Percentiles rank a stretch among this genome's conserved stretches.
These are phyloP conservation scores for Mycena olivaceomarginata DNA, from an alignment of 768 basidiomycete species.

Conservation along the genomic window DNA sequence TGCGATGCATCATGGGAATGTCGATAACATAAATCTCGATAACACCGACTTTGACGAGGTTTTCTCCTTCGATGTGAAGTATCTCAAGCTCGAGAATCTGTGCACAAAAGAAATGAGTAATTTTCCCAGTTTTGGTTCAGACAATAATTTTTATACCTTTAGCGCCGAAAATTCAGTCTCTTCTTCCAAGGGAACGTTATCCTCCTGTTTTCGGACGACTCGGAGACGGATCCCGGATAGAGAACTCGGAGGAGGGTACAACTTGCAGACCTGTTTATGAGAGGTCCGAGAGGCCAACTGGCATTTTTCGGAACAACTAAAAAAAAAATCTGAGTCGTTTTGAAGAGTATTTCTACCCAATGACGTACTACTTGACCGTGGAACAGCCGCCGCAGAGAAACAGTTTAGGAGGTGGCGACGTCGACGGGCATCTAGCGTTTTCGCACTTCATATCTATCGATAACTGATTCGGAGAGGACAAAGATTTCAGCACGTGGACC, in stretches of 20 bases:
- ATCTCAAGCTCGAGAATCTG: slow-evolving; percentile 14
- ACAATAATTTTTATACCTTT: not conserved
- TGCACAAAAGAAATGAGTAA: not conserved
- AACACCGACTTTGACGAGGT: slow-evolving; percentile 4
- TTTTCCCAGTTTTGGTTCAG: not conserved
- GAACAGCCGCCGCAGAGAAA: slow-evolving; percentile 5
- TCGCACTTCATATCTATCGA: slow-evolving; percentile 3
- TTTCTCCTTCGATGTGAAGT: not conserved
- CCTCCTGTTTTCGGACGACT: not conserved
- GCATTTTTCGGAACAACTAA: slow-evolving; percentile 22
- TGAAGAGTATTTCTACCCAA: not conserved
- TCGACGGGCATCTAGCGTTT: not conserved
- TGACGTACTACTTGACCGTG: not conserved
- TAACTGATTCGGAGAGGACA: no score
- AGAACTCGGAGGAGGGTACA: not conserved
- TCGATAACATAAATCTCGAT: slow-evolving; percentile 31
- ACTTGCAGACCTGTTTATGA: slow-evolving; percentile 19
- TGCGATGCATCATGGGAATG: not conserved
- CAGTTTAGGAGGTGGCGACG: not conserved
- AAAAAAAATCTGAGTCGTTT: not conserved
- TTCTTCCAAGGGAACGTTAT: not conserved
- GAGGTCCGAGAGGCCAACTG: slow-evolving; percentile 8
- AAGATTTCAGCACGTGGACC: no score
- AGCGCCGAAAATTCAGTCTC: slow-evolving; percentile 4
- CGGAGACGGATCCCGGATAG: slow-evolving; percentile 7